Evolutionary conservation across 805 yeast genomes (phyloP), one percentile per base, ranked within the genome.

Genomic region (Scheffersomyces coipomensis): DNA sequence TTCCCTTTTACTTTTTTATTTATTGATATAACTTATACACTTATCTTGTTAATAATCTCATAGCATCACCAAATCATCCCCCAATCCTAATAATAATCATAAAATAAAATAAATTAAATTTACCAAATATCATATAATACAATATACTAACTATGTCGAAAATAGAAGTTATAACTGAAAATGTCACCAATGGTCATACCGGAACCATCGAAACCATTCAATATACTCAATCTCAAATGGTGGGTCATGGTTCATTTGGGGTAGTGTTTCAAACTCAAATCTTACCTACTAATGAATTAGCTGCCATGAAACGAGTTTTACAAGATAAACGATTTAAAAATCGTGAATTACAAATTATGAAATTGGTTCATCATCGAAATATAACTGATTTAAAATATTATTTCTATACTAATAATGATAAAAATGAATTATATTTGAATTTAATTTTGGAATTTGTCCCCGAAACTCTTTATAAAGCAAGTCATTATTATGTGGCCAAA

Each of bases 201-300:
- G 88, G 85, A 39, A 80, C 79, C 46, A 53, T 69, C 22, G 69
- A 72, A 36, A 75, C 78, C 37, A 76, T 91, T 40, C 79, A 82
- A 35, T 88, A 87, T 66, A 84, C 90, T 13, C 88, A 84, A 53
- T 78, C 87, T 29, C 85, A 87, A 49, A 89, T 90, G 75, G 93
- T 91, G 30, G 99, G 99, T n/a, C 95, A 88, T 63, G 99, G 99
- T 9, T 90, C 98, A n/a, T 93, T 93, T 68, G 99, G 99, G 2
- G 90, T 89, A 24, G 99, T 93, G n/a, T 89, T 88, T 59, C 93
- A 88, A 50, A 88, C 96, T 5, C 81, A 78, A 43, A 71, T 93
- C 29, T 56, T 78, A 44, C 89, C 91, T 13, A 74, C 85, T 17
- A 81, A 85, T 44, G 86, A 83, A 52, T 76, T 81, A 30, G 95